These are phyloP conservation scores for Acephala macrosclerotiorum DNA, from an alignment of 2,329 filamentous ascomycete genomes.

Conservation along the genomic window DNA sequence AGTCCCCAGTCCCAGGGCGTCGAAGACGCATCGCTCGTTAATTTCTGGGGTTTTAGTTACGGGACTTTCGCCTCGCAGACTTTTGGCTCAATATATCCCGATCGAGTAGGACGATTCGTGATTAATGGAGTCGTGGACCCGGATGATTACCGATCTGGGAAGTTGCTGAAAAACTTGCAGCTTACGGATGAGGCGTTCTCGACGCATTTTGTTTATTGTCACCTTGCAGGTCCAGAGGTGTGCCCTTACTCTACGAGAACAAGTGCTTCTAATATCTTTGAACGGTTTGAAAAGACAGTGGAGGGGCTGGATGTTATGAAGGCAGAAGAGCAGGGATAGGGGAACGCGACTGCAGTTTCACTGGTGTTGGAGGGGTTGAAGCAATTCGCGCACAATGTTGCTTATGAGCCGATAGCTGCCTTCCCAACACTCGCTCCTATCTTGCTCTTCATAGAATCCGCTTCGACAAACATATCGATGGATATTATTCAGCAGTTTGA, in stretches of 20 bases:
- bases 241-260: constrained; percentile 34
- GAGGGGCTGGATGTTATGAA: constrained; percentile 25
- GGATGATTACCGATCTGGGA: constrained; percentile 24
- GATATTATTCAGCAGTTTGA: neutral
- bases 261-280: constrained; percentile 31
- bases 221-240: constrained; percentile 41
- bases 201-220: constrained; percentile 38
- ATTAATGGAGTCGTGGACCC: constrained; percentile 34
- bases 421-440: constrained; percentile 6
- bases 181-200: constrained; percentile 13
- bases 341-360: constrained; percentile 27
- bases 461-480: neutral
- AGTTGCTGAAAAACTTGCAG: neutral
- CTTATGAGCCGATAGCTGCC: neutral
- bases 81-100: constrained; percentile 52
- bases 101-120: constrained; percentile 50
- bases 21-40: constrained; percentile 28
- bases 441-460: constrained; percentile 1
- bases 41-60: constrained; percentile 51
- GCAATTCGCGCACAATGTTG: neutral
- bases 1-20: neutral
- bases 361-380: constrained; percentile 18
- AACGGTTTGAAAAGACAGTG: constrained; percentile 25
- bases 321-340: constrained; percentile 21
- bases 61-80: constrained; percentile 46